Percentiles rank a stretch among this genome's conserved stretches.
Conservation (phyloP, 192 early-diverging fungal species). For the Coemansia sp. region DNA sequence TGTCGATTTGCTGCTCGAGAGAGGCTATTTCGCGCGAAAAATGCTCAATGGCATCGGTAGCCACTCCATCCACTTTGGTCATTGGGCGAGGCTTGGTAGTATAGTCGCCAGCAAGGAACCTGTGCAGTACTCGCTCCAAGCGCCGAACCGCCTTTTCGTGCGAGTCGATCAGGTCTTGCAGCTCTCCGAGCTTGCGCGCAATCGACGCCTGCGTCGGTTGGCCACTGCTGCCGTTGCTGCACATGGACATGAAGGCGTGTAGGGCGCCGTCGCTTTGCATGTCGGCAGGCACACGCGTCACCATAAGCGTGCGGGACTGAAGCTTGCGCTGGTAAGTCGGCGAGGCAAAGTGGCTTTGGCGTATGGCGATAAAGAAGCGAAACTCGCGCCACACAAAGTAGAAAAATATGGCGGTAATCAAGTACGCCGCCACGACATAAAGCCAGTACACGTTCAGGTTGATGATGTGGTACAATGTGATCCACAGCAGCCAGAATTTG, state of each 20-base stretch:
- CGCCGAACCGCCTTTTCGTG: slow-evolving; percentile 66
- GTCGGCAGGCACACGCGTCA: slow-evolving; percentile 62
- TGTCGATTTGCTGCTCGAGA: slow-evolving; percentile 60
- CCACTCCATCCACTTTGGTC: slow-evolving; percentile 48
- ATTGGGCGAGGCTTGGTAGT: slow-evolving; percentile 39
- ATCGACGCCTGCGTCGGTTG: slow-evolving; percentile 62
- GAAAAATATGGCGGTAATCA: slow-evolving; percentile 61
- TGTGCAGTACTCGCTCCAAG: slow-evolving; percentile 66
- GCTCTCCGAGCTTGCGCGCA: slow-evolving; percentile 64
- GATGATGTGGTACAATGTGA: slow-evolving; percentile 57
- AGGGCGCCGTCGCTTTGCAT: slow-evolving; percentile 64
- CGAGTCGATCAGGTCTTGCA: slow-evolving; percentile 67
- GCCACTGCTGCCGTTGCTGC: slow-evolving; percentile 32
- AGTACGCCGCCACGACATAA: slow-evolving; percentile 63
- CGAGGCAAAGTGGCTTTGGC: slow-evolving; percentile 63
- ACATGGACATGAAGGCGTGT: slow-evolving; percentile 53
- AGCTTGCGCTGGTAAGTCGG: slow-evolving; percentile 63
- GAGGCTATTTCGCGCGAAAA: slow-evolving; percentile 66
- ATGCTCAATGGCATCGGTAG: slow-evolving; percentile 73
- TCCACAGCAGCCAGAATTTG: slow-evolving; percentile 43
- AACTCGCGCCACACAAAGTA: slow-evolving; percentile 60
- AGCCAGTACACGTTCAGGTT: slow-evolving; percentile 62
- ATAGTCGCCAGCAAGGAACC: slow-evolving; percentile 52
- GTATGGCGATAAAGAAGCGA: slow-evolving; percentile 55
- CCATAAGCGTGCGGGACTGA: slow-evolving; percentile 70